Evolutionary conservation across 371 early-diverging fungal species (phyloP), one percentile per base, ranked within the genome.

Genomic region (Agmasoma carcini): DNA sequence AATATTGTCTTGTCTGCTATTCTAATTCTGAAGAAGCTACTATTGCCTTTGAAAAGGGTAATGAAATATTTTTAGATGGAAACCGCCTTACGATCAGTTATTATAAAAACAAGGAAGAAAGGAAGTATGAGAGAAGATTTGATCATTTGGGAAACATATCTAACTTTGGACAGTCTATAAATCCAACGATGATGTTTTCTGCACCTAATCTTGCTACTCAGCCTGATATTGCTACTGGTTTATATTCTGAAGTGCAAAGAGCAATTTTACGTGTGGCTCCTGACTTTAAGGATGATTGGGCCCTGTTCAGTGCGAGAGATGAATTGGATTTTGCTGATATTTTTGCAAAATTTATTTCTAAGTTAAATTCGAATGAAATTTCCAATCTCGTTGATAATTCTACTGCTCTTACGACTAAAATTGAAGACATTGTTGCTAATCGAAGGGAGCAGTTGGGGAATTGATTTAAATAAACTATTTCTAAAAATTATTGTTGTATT

Each of bases 1-100:
- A 65, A 37, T 73, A 62, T 55, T 71, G 65, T 20, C 73, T 63
- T 49, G 44, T 75, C 3, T 71, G 62, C 54, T 75, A 61, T 50
- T 23, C 55, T n/a, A 65, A 51, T 14, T 39, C 60, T 6, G 72
- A 73, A 36, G 70, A 70, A 48, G 73, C 72, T 15, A 50, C 49
- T 15, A 46, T 62, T 27, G 76, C 76, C 4, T 41, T 72, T 17
- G 70, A 75, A 45, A 54, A 56, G 34, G 63, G 58, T 12, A 58
- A 69, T 39, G 62, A 68, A 23, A 57, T 59, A 26, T 58, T 55
- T 23, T 54, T 71, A 37, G 62, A 67, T 38, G 63, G 61, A 4
- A 54, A 63, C 19, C 34, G 57, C 37, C 53, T 75, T 1, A 20
- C 55, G 9, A 61, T 73, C 15, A 19, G 60, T 0, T 65, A 60